Base-by-base conservation (phyloP, 2,329 filamentous ascomycete species). In the Teratosphaeria nubilosa region DNA sequence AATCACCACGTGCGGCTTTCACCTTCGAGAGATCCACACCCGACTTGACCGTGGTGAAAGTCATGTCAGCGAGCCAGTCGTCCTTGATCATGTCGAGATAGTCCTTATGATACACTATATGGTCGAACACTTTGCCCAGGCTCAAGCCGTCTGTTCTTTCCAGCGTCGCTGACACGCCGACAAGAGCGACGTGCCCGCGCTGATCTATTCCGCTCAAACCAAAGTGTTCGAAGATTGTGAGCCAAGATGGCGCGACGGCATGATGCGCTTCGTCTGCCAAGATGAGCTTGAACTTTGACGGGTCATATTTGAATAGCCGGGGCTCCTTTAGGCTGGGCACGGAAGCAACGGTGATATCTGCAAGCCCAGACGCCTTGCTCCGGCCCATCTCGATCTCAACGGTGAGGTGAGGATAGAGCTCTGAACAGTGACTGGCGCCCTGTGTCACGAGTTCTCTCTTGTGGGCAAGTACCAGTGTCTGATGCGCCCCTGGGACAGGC, bases 211-310 rank as follows among this genome's bases (percentile, higher is more conserved):
- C 41, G 14, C 54, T 50, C 63, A 95, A 80, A 0, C 86, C 83
- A 70, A 99, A 95, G 72, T 97, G 84, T n/a, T 81, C 77, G 53
- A 99, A 77, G 0, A 85, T 81, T 50, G 82, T 80, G 61, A 95
- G 78, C 68, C 97, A 97, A 7, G 85, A 84, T 1, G 83, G 80
- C 0, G 94, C 88, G 51, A 96, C 91, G 56, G 97, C 95, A 73
- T 99, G 94, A 71, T 99, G 94, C 4, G 92, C 94, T 74, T 99
- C 94, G 64, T 99, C 94, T 3, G 99, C 92, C 2, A 99, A 80
- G 0, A 99, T 77, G 0, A 99, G 82, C 74, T 99, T 99, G 78
- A 92, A 97, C 7, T 77, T 78, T 0, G 72, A 73, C 0, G 91
- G 88, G 64, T 95, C 83, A 67, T 92, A 97, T 69, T 96, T 96